phyloP scores from a whole-genome alignment of 345 rosid species.

The Erodium maritimum region DNA sequence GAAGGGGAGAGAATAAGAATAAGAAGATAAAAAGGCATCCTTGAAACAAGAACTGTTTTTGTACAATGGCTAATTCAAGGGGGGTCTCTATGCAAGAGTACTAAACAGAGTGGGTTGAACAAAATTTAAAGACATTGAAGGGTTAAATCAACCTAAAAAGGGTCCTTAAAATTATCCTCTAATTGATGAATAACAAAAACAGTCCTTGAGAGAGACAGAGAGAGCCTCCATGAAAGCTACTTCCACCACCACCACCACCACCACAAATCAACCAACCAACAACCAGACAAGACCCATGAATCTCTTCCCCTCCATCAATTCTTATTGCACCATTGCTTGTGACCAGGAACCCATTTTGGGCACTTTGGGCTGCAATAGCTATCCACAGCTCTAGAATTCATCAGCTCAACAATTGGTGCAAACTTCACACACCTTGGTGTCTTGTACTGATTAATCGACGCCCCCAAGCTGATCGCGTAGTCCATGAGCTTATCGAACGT shows the following conservation, averaged over 20 bases:
- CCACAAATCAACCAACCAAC: not conserved
- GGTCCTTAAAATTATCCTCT: too few relatives aligned
- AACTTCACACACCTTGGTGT: constrained; percentile 31
- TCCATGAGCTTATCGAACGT: constrained; percentile 39
- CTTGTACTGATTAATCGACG: constrained; percentile 38
- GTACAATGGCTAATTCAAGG: constrained; percentile 48
- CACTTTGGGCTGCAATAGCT: constrained; percentile 22
- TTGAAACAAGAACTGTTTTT: constrained; percentile 44
- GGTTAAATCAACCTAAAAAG: constrained; percentile 19
- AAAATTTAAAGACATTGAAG: constrained; percentile 1
- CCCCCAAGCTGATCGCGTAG: constrained; percentile 33
- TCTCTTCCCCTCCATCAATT: not conserved
- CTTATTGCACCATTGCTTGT: not conserved
- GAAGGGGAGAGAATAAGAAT: too few relatives aligned
- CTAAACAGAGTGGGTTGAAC: constrained; percentile 16
- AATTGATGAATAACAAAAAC: too few relatives aligned
- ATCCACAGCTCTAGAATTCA: constrained; percentile 27
- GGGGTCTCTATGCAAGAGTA: constrained; percentile 23
- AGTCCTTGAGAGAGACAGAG: too few relatives aligned
- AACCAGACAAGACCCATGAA: not conserved
- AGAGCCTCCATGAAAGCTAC: not conserved
- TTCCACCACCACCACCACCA: not conserved
- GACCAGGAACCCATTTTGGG: not conserved
- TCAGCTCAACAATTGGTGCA: constrained; percentile 31
- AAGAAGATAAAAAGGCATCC: too few relatives aligned